Evolutionary conservation across 768 basidiomycete genomes (phyloP), one percentile per base, ranked within the genome.

Genomic region (Sporobolomyces roseus): DNA sequence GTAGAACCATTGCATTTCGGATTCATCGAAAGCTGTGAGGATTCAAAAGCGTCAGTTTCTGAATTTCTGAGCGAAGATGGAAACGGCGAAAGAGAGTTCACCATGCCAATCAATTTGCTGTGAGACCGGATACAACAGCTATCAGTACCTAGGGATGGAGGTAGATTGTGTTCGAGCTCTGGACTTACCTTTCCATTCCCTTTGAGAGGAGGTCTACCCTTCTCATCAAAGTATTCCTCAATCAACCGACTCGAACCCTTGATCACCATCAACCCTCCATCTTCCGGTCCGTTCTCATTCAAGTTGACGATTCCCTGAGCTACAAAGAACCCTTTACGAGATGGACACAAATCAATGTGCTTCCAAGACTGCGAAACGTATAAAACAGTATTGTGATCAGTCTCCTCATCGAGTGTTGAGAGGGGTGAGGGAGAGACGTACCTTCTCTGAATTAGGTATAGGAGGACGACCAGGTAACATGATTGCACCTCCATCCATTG

Each of bases 201-300:
- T 55, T 23, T 46, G 41, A 75, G 66, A 1, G 63, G 61, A 13
- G 75, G 74, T 48, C 76, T 49, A 4, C 75, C 76, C 58, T 77
- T 75, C 17, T 73, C 68, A 43, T 77, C 77, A 52, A 80, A 78
- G 73, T 76, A 77, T 66, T 79, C 68, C 61, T 74, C 72, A 65
- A 78, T 78, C 17, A 79, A 63, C 19, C 69, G 68, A 29, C 76
- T 71, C 9, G 77, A 77, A 10, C 78, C 78, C 43, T 75, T 70
- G 65, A 81, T 78, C 54, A 81, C 77, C 74, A 79, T 77, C 3
- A 81, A 72, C 14, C 80, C 80, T 30, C 80, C 80, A 51, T 81
- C 80, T 45, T 78, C 68, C 3, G 77, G 77, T 13, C 79, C 80
- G 69, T 78, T 79, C 2, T 64, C 66, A 52, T 70, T 70, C 16